phyloP scores from a whole-genome alignment of 306 rosid genomes.

The Citrullus amarus region DNA sequence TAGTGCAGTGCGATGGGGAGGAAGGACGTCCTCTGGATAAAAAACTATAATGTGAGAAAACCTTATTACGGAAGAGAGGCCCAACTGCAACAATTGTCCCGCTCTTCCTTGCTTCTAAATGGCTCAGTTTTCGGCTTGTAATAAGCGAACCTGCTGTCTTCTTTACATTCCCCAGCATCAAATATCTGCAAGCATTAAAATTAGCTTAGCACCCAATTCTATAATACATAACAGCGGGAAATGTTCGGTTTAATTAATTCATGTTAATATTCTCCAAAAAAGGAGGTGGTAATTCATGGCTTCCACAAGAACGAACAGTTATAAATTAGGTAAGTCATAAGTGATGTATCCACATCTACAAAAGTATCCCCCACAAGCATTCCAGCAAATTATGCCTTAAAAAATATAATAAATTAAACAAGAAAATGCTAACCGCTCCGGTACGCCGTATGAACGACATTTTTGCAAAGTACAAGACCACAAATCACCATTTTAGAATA shows the following conservation, averaged over 20 bases:
- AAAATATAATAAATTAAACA: not conserved
- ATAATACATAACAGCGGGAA: not conserved
- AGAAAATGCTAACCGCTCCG: not conserved
- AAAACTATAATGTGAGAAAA: conserved; percentile 28
- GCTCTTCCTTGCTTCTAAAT: conserved; percentile 28
- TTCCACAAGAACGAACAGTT: not conserved
- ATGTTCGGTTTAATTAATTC: not conserved
- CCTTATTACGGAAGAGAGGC: conserved; percentile 32
- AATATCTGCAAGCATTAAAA: conserved; percentile 45
- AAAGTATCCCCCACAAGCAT: not conserved
- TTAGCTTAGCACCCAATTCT: conserved; percentile 1
- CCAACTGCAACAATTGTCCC: conserved; percentile 36
- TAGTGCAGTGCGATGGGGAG: conserved; percentile 24
- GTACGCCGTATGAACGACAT: not conserved
- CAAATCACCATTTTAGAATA: not conserved
- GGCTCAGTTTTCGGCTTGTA: conserved; percentile 27
- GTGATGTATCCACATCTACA: not conserved
- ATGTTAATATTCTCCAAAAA: not conserved
- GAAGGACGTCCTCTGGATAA: conserved; percentile 27
- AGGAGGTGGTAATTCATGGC: not conserved
- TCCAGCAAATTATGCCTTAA: not conserved
- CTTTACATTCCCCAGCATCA: conserved; percentile 45
- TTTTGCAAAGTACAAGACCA: not conserved
- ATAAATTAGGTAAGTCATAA: not conserved
- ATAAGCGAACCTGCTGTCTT: conserved; percentile 31